Evolutionary conservation across 139 green algal species (phyloP).

Genomic region (Ettlia oleoabundans): DNA sequence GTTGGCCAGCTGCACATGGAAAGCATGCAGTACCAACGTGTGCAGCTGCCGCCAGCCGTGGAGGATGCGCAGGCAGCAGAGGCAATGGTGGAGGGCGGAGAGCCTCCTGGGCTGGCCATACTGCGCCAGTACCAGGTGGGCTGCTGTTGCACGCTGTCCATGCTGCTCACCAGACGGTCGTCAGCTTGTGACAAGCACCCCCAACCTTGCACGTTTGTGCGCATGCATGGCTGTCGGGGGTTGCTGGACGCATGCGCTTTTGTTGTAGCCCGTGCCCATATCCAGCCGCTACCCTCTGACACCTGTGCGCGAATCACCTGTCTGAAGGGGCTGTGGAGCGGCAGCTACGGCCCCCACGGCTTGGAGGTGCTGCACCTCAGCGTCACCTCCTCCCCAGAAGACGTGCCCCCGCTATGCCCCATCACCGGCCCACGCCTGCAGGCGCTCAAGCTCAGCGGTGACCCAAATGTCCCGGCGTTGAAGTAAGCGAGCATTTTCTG

Average conservation of each 20-base stretch:
- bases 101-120: no score
- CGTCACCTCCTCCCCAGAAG: background rate
- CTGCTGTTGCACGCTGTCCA: no score
- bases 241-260: no score
- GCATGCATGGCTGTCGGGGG: no score
- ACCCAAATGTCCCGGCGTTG: constrained; percentile 19
- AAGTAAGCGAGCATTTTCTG: background rate
- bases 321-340: background rate
- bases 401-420: background rate
- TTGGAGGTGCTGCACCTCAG: constrained; percentile 11
- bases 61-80: background rate
- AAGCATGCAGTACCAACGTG: background rate
- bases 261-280: no score
- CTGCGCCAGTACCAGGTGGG: no score
- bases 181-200: no score
- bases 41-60: background rate
- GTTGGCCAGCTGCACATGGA: background rate
- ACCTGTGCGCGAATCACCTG: no score
- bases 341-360: constrained; percentile 23
- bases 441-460: constrained; percentile 12
- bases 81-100: no score
- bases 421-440: constrained; percentile 6
- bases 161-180: no score
- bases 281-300: no score
- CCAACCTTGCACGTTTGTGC: no score